A percentile compares a stretch with the other conserved stretches of the same genome.
These are phyloP conservation scores for Ganoderma meredithae DNA, from an alignment of 1,284 basidiomycete species.

Conservation along the genomic window DNA sequence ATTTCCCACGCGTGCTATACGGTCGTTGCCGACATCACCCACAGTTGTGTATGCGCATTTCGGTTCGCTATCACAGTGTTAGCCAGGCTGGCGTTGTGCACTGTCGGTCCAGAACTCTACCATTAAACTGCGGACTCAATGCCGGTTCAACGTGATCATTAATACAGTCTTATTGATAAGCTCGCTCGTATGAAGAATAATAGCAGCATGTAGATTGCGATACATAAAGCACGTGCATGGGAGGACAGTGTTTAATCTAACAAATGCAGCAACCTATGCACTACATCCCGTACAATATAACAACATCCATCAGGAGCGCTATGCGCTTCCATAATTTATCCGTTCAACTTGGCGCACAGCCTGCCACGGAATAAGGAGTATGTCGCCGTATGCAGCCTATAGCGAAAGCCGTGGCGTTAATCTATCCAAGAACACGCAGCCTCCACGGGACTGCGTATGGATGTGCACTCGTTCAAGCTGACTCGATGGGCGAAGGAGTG, in stretches of 20 bases:
- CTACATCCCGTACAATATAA: constrained; percentile 12
- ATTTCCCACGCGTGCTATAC: constrained; percentile 46
- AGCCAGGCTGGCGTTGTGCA: not conserved
- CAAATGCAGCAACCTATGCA: constrained; percentile 3
- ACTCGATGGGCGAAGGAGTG: constrained; percentile 17
- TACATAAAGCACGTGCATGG: constrained; percentile 11
- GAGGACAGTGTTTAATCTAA: constrained; percentile 17
- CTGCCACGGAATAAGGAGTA: constrained; percentile 19
- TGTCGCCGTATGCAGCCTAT: constrained; percentile 12
- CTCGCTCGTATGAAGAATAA: not conserved
- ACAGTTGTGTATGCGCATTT: constrained; percentile 13
- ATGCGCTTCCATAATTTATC: constrained; percentile 28
- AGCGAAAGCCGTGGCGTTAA: constrained; percentile 16
- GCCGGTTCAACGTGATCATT: not conserved
- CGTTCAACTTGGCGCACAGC: constrained; percentile 8
- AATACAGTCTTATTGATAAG: not conserved
- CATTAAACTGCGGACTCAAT: not conserved
- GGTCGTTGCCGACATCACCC: constrained; percentile 36
- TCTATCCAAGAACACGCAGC: constrained; percentile 22
- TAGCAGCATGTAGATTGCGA: not conserved
- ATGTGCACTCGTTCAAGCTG: constrained; percentile 12
- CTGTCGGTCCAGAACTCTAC: not conserved
- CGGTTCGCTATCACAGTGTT: not conserved
- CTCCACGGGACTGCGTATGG: not conserved
- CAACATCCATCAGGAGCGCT: constrained; percentile 18